Conservation (phyloP, 768 basidiomycete species). For the Rhodotorula sphaerocarpa region DNA sequence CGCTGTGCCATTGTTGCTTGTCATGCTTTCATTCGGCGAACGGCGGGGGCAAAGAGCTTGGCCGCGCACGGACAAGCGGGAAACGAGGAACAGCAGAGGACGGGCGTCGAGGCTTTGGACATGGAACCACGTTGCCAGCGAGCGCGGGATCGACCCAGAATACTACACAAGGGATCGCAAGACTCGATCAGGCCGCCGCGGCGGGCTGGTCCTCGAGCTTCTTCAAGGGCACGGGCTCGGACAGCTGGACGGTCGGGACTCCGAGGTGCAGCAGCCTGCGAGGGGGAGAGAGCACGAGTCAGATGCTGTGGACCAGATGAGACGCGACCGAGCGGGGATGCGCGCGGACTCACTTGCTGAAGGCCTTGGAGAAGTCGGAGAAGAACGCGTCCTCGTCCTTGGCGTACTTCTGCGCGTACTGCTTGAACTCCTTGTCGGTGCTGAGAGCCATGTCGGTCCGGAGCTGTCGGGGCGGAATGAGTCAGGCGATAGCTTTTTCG, state of each 20-base stretch:
- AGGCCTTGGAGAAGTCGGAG: constrained; percentile 63
- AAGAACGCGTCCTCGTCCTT: constrained; percentile 79
- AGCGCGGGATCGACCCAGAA: not conserved
- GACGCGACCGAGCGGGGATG: too few species aligned
- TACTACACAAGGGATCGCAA: not conserved
- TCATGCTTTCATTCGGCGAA: not conserved
- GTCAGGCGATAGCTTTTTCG: constrained; percentile 8
- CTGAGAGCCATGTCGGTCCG: constrained; percentile 73
- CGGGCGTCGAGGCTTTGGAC: not conserved
- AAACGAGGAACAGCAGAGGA: not conserved
- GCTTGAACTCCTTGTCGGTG: constrained; percentile 88
- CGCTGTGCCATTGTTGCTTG: not conserved
- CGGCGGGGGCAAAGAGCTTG: not conserved
- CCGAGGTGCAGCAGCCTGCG: constrained; percentile 75
- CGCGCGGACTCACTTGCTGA: constrained; percentile 39
- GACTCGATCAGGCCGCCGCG: not conserved
- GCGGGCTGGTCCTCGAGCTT: constrained; percentile 33
- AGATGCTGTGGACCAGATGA: not conserved
- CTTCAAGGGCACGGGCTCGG: constrained; percentile 30
- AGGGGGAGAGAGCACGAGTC: not conserved
- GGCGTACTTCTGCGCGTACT: constrained; percentile 77
- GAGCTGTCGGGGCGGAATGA: constrained; percentile 43
- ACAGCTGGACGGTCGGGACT: constrained; percentile 73
- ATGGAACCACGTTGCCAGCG: not conserved
- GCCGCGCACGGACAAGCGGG: too few species aligned